A percentile compares a stretch with the other conserved stretches of the same genome.
Evolutionary conservation across 2,329 filamentous ascomycete species (phyloP).

Genomic region (Fusarium drepaniforme): DNA sequence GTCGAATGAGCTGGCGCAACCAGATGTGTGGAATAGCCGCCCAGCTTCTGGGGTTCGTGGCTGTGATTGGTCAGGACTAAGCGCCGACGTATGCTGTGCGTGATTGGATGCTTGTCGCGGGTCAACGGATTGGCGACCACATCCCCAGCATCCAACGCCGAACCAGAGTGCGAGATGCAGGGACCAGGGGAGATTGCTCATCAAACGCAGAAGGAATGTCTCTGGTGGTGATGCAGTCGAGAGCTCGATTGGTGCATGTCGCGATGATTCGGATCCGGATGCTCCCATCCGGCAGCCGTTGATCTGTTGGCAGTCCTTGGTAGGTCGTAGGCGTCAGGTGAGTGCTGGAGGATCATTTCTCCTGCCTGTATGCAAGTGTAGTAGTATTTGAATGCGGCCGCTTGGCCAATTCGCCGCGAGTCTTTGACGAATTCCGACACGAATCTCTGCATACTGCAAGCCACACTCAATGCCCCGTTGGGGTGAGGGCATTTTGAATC

Average conservation of each 20-base stretch:
- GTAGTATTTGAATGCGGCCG: constrained; percentile 9
- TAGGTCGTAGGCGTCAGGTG: constrained; percentile 1
- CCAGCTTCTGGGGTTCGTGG: constrained; percentile 27
- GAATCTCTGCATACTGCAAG: constrained; percentile 12
- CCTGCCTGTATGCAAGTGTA: background rate
- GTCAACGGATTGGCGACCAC: constrained; percentile 42
- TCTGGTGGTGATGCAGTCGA: constrained; percentile 26
- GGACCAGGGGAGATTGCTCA: constrained; percentile 35
- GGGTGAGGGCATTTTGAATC: background rate
- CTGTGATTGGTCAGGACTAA: constrained; percentile 47
- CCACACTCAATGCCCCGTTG: constrained; percentile 3
- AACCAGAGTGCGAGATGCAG: constrained; percentile 21
- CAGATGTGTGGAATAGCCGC: constrained; percentile 55
- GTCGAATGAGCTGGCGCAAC: constrained; percentile 42
- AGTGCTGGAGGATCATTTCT: constrained; percentile 10
- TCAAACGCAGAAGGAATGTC: constrained; percentile 6
- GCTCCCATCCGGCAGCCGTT: constrained; percentile 21
- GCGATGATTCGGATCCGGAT: constrained; percentile 25
- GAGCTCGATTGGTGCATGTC: constrained; percentile 26
- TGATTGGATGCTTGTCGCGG: constrained; percentile 47
- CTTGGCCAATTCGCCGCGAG: constrained; percentile 8
- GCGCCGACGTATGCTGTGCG: constrained; percentile 41
- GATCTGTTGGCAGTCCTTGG: constrained; percentile 15
- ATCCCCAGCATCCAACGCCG: constrained; percentile 32
- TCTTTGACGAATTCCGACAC: constrained; percentile 10